Evolutionary conservation across 2,329 filamentous ascomycete genomes (phyloP).

Genomic region (Arthroderma sp.): DNA sequence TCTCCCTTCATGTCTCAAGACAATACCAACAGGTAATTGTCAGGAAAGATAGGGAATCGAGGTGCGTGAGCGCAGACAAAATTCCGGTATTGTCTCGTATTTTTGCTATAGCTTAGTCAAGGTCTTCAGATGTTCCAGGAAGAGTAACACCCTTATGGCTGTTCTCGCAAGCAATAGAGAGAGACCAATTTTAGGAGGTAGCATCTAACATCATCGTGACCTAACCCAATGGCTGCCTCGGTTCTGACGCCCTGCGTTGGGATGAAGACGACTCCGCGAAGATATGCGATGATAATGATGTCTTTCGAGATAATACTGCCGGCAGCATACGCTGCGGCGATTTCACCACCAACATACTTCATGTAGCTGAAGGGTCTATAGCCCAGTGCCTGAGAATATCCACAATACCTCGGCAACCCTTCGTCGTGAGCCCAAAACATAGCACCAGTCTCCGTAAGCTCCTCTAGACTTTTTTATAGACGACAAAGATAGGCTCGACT

Average conservation of each 20-base stretch:
- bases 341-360: constrained; percentile 20
- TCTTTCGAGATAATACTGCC: constrained; percentile 9
- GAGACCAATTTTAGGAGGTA: neutral
- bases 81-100: constrained; percentile 7
- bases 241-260: neutral
- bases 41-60: no score
- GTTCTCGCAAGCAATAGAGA: constrained; percentile 13
- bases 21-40: no score
- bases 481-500: neutral
- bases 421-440: constrained; percentile 16
- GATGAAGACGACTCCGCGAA: constrained; percentile 10
- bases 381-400: constrained; percentile 13
- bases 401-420: constrained; percentile 18
- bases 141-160: constrained; percentile 12
- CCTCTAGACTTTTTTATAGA: neutral
- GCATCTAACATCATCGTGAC: neutral
- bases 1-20: neutral
- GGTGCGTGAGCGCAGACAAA: constrained; percentile 15
- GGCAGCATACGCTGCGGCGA: constrained; percentile 19
- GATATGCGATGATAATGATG: constrained; percentile 14
- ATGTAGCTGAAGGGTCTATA: constrained; percentile 13
- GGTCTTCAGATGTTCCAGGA: constrained; percentile 9
- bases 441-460: neutral
- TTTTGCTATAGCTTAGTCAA: neutral
- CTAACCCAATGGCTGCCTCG: constrained; percentile 12